Conservation (phyloP, 2,329 filamentous ascomycete species). For the Cordyceps militaris region DNA sequence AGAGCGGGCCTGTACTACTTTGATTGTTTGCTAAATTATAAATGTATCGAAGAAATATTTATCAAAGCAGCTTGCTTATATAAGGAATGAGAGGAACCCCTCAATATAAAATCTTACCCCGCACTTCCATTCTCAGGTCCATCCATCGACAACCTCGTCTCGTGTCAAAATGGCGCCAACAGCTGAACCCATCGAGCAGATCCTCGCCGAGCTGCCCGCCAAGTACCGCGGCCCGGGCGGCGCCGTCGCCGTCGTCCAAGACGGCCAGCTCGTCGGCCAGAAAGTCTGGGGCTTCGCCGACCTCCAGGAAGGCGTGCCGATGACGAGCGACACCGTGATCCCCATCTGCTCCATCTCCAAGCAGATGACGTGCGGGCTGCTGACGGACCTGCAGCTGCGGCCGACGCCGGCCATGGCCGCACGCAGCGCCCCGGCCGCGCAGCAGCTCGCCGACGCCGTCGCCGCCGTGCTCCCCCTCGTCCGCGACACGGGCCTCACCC, state of each 20-base stretch:
- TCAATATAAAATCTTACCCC: conserved; percentile 6
- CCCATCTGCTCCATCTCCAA: conserved; percentile 42
- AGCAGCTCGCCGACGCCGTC: conserved; percentile 20
- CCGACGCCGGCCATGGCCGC: conserved; percentile 24
- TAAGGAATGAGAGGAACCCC: too few species aligned
- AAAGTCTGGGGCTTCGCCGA: conserved; percentile 38
- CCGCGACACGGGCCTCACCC: conserved; percentile 24
- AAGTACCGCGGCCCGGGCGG: conserved; percentile 33
- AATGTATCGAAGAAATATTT: too few species aligned
- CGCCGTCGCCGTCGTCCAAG: conserved; percentile 32
- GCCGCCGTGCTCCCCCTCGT: conserved; percentile 19
- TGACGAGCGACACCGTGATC: conserved; percentile 29
- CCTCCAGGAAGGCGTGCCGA: conserved; percentile 28
- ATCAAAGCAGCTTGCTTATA: too few species aligned
- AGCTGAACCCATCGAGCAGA: conserved; percentile 5
- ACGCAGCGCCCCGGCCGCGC: conserved; percentile 15
- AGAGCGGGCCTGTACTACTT: too few species aligned
- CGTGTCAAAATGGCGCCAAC: not conserved
- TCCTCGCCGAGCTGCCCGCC: conserved; percentile 10
- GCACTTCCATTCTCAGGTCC: not conserved
- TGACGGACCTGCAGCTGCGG: conserved; percentile 27
- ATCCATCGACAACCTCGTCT: not conserved
- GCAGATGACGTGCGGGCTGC: conserved; percentile 34
- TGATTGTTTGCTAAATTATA: too few species aligned
- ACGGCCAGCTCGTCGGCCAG: conserved; percentile 33